These are phyloP conservation scores for Penicillium paneum DNA, from an alignment of 2,329 filamentous ascomycete species.

Conservation along the genomic window DNA sequence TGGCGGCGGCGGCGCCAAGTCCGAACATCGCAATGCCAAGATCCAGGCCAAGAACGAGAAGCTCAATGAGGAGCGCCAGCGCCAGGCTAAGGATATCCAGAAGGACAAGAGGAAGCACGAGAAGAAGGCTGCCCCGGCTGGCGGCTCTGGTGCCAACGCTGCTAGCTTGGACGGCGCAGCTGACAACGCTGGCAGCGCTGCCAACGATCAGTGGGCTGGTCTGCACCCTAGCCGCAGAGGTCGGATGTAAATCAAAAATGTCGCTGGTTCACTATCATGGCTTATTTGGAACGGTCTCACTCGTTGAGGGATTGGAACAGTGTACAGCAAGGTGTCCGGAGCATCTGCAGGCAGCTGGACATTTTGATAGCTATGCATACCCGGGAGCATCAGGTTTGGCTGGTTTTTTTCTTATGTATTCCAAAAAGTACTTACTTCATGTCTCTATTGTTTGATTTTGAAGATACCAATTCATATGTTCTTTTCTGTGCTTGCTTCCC, in stretches of 20 bases:
- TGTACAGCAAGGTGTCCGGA: constrained; percentile 3
- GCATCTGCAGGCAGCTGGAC: constrained; percentile 1
- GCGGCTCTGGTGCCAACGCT: constrained; percentile 26
- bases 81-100: constrained; percentile 49
- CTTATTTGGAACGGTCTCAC: background rate
- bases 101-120: constrained; percentile 43
- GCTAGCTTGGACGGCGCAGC: constrained; percentile 11
- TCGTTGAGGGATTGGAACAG: background rate
- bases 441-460: constrained; percentile 11
- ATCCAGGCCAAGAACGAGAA: constrained; percentile 83
- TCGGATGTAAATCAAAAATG: constrained; percentile 24
- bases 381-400: background rate
- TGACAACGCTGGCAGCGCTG: constrained; percentile 2
- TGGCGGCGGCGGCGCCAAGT: constrained; percentile 73
- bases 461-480: constrained; percentile 13
- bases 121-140: constrained; percentile 18
- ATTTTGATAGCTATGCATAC: constrained; percentile 4
- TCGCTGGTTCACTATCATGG: background rate
- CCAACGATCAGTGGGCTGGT: constrained; percentile 32
- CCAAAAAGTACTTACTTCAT: constrained; percentile 12
- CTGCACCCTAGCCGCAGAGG: constrained; percentile 47
- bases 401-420: constrained; percentile 13
- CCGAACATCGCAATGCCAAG: constrained; percentile 66
- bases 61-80: constrained; percentile 66
- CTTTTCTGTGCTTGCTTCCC: background rate